Conservation (phyloP, 2,329 filamentous ascomycete genomes). For the Fusarium multiceps region DNA sequence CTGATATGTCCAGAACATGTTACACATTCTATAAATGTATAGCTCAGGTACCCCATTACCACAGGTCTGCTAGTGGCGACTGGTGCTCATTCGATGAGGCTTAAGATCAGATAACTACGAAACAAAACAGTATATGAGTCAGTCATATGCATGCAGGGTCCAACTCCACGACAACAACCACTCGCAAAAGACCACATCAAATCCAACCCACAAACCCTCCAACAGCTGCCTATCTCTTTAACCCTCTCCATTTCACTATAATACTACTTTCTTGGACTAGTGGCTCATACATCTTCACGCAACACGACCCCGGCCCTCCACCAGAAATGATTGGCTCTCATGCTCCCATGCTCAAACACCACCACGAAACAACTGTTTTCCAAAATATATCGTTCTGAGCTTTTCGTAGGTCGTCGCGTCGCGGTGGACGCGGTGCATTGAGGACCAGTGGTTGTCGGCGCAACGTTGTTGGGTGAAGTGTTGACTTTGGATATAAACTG, state of each 20-base stretch:
- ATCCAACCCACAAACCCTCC: not conserved
- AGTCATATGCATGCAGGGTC: slow-evolving; percentile 25
- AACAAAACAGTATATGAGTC: slow-evolving; percentile 28
- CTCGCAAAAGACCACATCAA: slow-evolving; percentile 5
- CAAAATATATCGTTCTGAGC: not conserved
- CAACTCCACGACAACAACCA: slow-evolving; percentile 5
- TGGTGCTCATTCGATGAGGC: not conserved
- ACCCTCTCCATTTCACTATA: not conserved
- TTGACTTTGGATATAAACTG: slow-evolving; percentile 36
- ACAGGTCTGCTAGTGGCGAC: fast-evolving
- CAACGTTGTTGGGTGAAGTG: slow-evolving; percentile 23
- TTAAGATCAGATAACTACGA: not conserved
- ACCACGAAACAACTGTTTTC: slow-evolving; percentile 36
- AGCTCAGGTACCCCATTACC: not conserved
- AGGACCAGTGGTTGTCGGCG: slow-evolving; percentile 38
- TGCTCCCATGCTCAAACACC: slow-evolving; percentile 26
- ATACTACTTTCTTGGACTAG: not conserved
- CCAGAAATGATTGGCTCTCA: slow-evolving; percentile 34
- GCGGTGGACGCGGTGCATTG: slow-evolving; percentile 18
- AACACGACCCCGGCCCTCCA: not conserved
- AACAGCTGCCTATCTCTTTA: not conserved
- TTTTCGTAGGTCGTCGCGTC: slow-evolving; percentile 22
- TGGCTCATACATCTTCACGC: not conserved
- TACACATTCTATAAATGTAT: not conserved
- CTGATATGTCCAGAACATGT: not conserved